Percentiles rank a stretch among this genome's conserved stretches.
phyloP scores from a whole-genome alignment of 768 basidiomycete genomes.

The Serendipita vermifera region DNA sequence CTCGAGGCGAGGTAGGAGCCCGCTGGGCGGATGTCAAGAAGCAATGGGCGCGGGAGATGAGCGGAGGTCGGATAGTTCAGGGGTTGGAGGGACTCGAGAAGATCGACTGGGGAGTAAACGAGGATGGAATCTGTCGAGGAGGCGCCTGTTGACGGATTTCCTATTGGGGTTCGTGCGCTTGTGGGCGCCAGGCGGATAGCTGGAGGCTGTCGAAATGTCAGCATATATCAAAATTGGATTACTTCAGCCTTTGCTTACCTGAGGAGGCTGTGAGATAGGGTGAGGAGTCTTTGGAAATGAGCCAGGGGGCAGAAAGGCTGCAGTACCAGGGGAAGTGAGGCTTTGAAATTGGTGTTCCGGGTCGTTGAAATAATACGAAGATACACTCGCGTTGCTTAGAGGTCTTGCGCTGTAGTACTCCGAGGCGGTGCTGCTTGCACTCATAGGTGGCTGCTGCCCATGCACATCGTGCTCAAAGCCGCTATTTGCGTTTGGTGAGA shows the following conservation, averaged over 20 bases:
- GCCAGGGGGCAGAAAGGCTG: neutral
- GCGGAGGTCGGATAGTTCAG: slow-evolving; percentile 32
- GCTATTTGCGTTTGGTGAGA: too few relatives aligned
- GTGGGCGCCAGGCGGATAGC: too few relatives aligned
- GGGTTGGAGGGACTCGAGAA: slow-evolving; percentile 8
- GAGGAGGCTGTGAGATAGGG: too few relatives aligned
- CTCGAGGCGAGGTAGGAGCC: slow-evolving; percentile 51
- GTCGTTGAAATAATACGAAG: slow-evolving; percentile 5
- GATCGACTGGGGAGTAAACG: slow-evolving; percentile 4
- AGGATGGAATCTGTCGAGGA: neutral
- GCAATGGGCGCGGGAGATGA: slow-evolving; percentile 45
- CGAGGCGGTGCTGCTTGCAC: neutral
- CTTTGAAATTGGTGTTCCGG: neutral
- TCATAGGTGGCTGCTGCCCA: slow-evolving; percentile 2
- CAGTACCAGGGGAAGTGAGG: neutral
- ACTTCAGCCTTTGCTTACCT: too few relatives aligned
- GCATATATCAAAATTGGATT: too few relatives aligned
- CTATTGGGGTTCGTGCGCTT: too few relatives aligned
- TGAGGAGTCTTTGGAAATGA: slow-evolving; percentile 1
- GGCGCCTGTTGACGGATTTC: slow-evolving; percentile 16
- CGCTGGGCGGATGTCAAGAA: slow-evolving; percentile 73
- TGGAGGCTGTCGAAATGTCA: too few relatives aligned
- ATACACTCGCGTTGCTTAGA: neutral
- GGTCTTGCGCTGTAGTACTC: slow-evolving; percentile 7
- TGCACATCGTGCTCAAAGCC: too few relatives aligned